Evolutionary conservation across 2,329 filamentous ascomycete genomes (phyloP).

Genomic region (Saccharata proteae): DNA sequence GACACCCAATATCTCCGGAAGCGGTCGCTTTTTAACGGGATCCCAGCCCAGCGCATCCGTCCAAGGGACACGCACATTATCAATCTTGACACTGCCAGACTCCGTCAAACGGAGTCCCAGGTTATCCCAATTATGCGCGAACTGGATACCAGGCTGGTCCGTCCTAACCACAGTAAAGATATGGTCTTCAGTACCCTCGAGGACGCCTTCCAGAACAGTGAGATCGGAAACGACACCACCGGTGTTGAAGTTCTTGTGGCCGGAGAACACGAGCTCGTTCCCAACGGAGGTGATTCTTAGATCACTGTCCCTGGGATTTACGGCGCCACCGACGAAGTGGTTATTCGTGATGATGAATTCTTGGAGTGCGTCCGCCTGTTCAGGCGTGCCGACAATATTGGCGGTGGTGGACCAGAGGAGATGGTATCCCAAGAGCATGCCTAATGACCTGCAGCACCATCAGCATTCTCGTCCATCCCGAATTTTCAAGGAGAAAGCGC

Average conservation of each 20-base stretch:
- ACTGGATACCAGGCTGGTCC: slow-evolving; percentile 44
- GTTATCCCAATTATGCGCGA: slow-evolving; percentile 52
- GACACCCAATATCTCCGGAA: slow-evolving; percentile 38
- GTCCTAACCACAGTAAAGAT: slow-evolving; percentile 52
- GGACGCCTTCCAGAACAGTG: slow-evolving; percentile 51
- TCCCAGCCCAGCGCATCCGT: slow-evolving; percentile 52
- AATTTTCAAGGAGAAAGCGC: not conserved
- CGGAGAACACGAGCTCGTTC: slow-evolving; percentile 46
- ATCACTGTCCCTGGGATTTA: slow-evolving; percentile 54
- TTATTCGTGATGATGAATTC: slow-evolving; percentile 50
- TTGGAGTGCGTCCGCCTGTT: slow-evolving; percentile 46
- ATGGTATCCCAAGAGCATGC: slow-evolving; percentile 55
- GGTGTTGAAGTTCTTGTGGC: slow-evolving; percentile 55
- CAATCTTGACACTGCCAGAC: slow-evolving; percentile 50
- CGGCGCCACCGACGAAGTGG: slow-evolving; percentile 52
- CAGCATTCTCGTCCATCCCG: not conserved
- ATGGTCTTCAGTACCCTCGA: slow-evolving; percentile 46
- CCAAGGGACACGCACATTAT: slow-evolving; percentile 47
- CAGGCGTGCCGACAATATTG: slow-evolving; percentile 46
- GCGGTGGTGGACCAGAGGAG: slow-evolving; percentile 52
- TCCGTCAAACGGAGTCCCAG: slow-evolving; percentile 52
- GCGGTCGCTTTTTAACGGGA: slow-evolving; percentile 35
- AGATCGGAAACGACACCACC: slow-evolving; percentile 55
- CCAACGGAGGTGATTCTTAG: slow-evolving; percentile 44
- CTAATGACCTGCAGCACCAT: slow-evolving; percentile 36